Conservation (phyloP, 306 rosid genomes). For the Lithocarpus polystachyus region DNA sequence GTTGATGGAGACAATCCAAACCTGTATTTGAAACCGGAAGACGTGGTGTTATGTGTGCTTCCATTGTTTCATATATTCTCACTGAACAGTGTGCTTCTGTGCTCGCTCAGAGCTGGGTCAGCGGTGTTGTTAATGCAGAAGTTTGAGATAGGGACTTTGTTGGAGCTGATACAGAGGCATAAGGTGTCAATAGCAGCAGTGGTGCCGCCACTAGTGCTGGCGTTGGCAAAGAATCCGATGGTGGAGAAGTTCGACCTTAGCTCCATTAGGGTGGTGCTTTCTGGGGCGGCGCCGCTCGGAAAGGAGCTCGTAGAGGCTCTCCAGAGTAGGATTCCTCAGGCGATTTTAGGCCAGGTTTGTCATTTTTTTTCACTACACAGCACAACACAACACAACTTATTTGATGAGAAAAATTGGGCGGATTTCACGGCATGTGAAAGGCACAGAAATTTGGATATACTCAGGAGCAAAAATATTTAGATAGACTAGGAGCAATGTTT, state of each 20-base stretch:
- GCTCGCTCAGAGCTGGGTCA: slow-evolving; percentile 64
- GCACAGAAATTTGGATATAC: no score
- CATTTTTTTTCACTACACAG: background rate
- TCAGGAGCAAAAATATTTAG: no score
- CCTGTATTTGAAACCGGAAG: slow-evolving; percentile 44
- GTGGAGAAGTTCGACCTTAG: slow-evolving; percentile 64
- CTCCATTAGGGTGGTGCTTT: slow-evolving; percentile 58
- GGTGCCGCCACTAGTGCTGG: slow-evolving; percentile 85
- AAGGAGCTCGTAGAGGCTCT: slow-evolving; percentile 82
- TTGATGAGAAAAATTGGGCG: no score
- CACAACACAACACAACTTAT: background rate
- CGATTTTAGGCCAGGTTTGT: slow-evolving; percentile 74
- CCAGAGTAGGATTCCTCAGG: slow-evolving; percentile 56
- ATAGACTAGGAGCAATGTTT: no score
- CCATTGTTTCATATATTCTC: slow-evolving; percentile 85
- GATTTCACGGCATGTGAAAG: no score
- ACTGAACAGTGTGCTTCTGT: slow-evolving; percentile 56
- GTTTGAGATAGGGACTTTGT: slow-evolving; percentile 65
- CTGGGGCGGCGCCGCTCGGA: slow-evolving; percentile 90
- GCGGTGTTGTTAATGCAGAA: slow-evolving; percentile 68
- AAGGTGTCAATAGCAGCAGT: slow-evolving; percentile 71
- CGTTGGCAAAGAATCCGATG: slow-evolving; percentile 67
- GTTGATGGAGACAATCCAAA: slow-evolving; percentile 92
- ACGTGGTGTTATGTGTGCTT: slow-evolving; percentile 74
- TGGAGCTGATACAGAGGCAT: slow-evolving; percentile 49